phyloP scores from a whole-genome alignment of 306 rosid species.

The Hippophae tibetana region DNA sequence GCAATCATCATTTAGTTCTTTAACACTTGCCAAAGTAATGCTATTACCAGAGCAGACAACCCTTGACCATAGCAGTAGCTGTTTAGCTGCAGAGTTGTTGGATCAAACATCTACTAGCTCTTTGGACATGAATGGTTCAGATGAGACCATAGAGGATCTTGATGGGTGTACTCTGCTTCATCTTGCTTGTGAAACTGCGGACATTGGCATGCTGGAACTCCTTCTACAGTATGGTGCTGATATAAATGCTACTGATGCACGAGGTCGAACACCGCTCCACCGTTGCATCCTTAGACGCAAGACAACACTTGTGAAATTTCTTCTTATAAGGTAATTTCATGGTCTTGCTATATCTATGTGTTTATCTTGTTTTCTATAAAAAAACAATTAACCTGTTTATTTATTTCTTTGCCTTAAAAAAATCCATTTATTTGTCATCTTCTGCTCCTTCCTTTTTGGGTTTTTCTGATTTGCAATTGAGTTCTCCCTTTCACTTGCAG shows the following conservation, averaged over 20 bases:
- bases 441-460: background rate
- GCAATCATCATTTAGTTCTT: conserved; percentile 48
- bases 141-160: conserved; percentile 50
- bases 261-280: conserved; percentile 81
- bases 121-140: conserved; percentile 42
- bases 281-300: conserved; percentile 63
- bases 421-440: background rate
- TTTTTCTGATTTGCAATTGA: conserved; percentile 12
- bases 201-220: conserved; percentile 92
- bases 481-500: conserved; percentile 33
- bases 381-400: too few species aligned
- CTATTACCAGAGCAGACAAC: conserved; percentile 66
- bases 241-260: conserved; percentile 60
- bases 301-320: conserved; percentile 46
- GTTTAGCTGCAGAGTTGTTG: conserved; percentile 45
- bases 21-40: conserved; percentile 92
- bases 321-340: conserved; percentile 65
- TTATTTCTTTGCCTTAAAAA: too few species aligned
- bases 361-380: background rate
- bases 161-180: conserved; percentile 85
- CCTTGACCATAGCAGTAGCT: conserved; percentile 46
- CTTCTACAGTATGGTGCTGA: conserved; percentile 93
- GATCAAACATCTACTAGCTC: conserved; percentile 60
- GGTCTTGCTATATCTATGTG: conserved; percentile 10
- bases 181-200: conserved; percentile 90